A percentile compares a stretch with the other conserved stretches of the same genome.
Conservation (phyloP, 164 flowering plant species). For the Buxus sempervirens region DNA sequence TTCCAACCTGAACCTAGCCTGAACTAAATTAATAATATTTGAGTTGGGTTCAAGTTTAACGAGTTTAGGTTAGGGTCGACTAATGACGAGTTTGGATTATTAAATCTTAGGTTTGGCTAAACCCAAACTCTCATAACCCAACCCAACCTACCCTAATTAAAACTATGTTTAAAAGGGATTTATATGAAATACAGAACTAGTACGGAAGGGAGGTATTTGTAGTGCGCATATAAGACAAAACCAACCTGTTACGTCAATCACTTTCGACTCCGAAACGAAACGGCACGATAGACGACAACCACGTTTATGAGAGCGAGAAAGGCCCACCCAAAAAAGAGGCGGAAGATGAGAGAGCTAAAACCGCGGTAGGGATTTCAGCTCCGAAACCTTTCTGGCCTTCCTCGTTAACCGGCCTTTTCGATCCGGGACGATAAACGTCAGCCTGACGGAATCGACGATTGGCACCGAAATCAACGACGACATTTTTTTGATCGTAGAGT, state of each 20-base stretch:
- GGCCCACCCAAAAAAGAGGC: neutral
- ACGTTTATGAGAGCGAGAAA: neutral
- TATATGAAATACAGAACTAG: too few species aligned
- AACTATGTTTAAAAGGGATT: too few species aligned
- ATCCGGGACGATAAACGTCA: conserved; percentile 14
- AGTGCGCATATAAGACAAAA: too few species aligned
- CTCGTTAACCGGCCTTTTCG: neutral
- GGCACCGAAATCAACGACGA: conserved; percentile 4
- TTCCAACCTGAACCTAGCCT: too few species aligned
- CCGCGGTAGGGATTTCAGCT: conserved; percentile 8
- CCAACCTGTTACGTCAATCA: neutral
- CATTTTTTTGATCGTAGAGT: neutral
- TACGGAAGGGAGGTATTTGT: too few species aligned
- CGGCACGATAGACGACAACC: neutral
- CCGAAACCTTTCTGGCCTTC: conserved; percentile 9
- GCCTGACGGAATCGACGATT: conserved; percentile 2
- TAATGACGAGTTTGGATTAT: too few species aligned
- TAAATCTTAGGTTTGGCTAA: too few species aligned
- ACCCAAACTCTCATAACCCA: too few species aligned
- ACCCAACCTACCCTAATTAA: too few species aligned
- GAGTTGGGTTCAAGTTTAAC: too few species aligned
- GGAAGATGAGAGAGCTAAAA: neutral
- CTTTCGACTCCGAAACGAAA: conserved; percentile 15
- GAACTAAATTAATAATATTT: too few species aligned
- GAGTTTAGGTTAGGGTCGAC: too few species aligned